phyloP scores from a whole-genome alignment of 352 stramenopile genomes.

The Phytophthora pinifolia region DNA sequence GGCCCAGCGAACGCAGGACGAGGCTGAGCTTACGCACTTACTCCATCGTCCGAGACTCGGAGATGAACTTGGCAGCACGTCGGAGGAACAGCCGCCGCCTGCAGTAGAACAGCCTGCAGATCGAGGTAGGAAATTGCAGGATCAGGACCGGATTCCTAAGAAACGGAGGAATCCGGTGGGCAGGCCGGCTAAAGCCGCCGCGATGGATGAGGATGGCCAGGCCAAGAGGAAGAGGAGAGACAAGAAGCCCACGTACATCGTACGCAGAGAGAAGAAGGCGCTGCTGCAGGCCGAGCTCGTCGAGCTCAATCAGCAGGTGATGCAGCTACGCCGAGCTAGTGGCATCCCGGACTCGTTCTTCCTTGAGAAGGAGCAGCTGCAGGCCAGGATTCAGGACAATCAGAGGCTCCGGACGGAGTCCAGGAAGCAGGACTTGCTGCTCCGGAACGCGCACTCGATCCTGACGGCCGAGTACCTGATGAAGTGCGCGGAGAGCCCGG shows the following conservation, averaged over 20 bases:
- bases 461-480: slow-evolving; percentile 43
- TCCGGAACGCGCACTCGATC: slow-evolving; percentile 40
- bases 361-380: no score
- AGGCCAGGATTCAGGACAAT: no score
- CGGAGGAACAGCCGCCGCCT: slow-evolving; percentile 12
- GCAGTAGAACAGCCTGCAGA: not conserved
- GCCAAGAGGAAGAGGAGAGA: slow-evolving; percentile 18
- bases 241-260: no score
- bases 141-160: slow-evolving; percentile 3
- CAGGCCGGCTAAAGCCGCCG: slow-evolving; percentile 6
- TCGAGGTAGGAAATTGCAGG: slow-evolving; percentile 8
- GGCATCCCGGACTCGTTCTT: no score
- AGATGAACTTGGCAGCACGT: no score
- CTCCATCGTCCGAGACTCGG: not conserved
- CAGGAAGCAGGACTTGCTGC: no score
- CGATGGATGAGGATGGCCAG: slow-evolving; percentile 6
- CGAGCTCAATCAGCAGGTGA: no score
- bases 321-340: no score
- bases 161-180: slow-evolving; percentile 6
- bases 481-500: slow-evolving; percentile 29
- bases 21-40: not conserved
- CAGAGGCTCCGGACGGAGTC: no score
- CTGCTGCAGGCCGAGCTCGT: no score
- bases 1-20: not conserved
- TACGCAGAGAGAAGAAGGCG: no score